A percentile compares a stretch with the other conserved stretches of the same genome.
These are phyloP conservation scores for Sarcocystis neurona DNA, from an alignment of 169 alveolate genomes.

Conservation along the genomic window DNA sequence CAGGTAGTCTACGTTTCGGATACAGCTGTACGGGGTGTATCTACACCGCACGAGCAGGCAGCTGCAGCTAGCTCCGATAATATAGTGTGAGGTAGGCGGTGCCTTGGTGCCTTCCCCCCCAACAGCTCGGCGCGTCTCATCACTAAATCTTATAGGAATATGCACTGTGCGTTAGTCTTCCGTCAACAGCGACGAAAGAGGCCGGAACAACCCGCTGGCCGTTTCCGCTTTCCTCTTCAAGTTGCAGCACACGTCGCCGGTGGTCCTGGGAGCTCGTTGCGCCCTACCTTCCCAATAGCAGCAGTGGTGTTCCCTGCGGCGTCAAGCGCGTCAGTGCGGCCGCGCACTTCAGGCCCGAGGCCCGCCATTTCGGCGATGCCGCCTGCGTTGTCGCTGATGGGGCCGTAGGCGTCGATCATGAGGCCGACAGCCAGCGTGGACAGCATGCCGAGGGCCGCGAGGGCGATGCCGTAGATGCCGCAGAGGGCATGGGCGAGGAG, in stretches of 20 bases:
- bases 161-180: no score
- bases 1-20: no score
- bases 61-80: no score
- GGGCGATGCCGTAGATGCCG: constrained; percentile 85
- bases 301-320: constrained; percentile 94
- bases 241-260: not conserved
- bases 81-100: no score
- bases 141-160: no score
- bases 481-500: constrained; percentile 78
- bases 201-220: not conserved
- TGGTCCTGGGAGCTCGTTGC: not conserved
- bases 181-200: no score
- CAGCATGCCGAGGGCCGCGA: constrained; percentile 91
- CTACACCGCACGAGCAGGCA: no score
- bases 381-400: constrained; percentile 93
- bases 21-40: no score
- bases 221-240: not conserved
- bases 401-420: constrained; percentile 90
- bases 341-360: constrained; percentile 83
- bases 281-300: constrained; percentile 81
- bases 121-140: no score
- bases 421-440: constrained; percentile 85
- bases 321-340: constrained; percentile 87
- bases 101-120: no score
- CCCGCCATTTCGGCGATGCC: constrained; percentile 92